Conservation (phyloP, 371 early-diverging fungal genomes). For the Basidiobolus meristosporus region DNA sequence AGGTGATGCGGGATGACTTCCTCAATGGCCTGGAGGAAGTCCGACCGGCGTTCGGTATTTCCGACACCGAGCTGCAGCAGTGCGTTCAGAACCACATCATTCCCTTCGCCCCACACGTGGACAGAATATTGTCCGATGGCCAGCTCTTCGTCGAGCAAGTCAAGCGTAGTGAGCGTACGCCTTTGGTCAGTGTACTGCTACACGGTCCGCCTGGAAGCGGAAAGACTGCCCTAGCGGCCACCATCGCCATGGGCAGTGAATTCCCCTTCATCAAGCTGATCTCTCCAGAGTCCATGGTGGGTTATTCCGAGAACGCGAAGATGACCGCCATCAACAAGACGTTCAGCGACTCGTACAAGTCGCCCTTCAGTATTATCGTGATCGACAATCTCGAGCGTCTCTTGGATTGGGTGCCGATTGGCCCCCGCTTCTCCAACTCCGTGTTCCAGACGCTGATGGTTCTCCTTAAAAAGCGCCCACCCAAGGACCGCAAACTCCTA, state of each 20-base stretch:
- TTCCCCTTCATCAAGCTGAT: constrained; percentile 98
- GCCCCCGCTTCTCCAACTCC: constrained; percentile 93
- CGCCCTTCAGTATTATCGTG: constrained; percentile 88
- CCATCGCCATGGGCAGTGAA: constrained; percentile 80
- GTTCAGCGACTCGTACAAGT: constrained; percentile 96
- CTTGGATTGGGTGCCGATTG: constrained; percentile 93
- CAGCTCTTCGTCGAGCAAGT: constrained; percentile 76
- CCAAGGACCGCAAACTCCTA: constrained; percentile 64
- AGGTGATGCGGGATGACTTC: constrained; percentile 86
- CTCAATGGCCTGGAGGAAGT: constrained; percentile 91
- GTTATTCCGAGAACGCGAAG: constrained; percentile 84
- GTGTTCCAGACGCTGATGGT: constrained; percentile 93
- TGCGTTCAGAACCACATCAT: constrained; percentile 78
- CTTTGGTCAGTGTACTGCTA: constrained; percentile 69
- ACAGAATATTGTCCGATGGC: constrained; percentile 42
- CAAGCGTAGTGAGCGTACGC: constrained; percentile 59
- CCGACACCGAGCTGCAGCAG: constrained; percentile 76
- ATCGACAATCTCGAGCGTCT: constrained; percentile 95
- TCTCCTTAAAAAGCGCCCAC: constrained; percentile 78
- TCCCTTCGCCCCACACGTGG: constrained; percentile 46
- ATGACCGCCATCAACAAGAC: constrained; percentile 83
- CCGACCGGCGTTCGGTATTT: constrained; percentile 93
- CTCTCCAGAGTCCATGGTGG: constrained; percentile 94
- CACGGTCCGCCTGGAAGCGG: constrained; percentile 90
- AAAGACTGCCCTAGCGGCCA: constrained; percentile 96